Evolutionary conservation across 148 eudicot genomes (phyloP), one percentile per base, ranked within the genome.

Genomic region (Fallopia convolvulus): DNA sequence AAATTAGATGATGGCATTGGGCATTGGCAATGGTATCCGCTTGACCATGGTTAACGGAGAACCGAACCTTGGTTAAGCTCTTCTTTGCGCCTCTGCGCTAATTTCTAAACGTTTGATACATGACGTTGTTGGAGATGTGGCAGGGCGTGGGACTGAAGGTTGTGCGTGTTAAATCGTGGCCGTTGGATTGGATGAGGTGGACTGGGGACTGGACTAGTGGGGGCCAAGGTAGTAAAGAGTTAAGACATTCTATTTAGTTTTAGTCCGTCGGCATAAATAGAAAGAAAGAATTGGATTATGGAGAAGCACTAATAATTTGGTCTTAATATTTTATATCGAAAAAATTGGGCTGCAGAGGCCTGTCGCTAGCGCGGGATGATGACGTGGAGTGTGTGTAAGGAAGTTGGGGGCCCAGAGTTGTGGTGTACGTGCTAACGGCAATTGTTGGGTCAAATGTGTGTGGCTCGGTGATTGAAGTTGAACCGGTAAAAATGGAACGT

Each of bases 281-380:
- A 46, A 68, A 68, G 20, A 46, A 68, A 68, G 36, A 68, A 68
- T n/a, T 36, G 11, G 72, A 68, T 68, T 68, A 68, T 68, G 72
- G 72, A 68, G 72, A 39, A 36, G 72, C 72, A 68, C 72, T 68
- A 68, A 36, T 36, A 8, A n/a, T 15, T 61, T 26, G 17, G 68
- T 10, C 8, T 65, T 26, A 61, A 23, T 23, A 23, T 23, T 61
- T 23, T 61, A 23, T 61, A 26, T 61, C 26, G 26, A 14, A 30
- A 26, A 18, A 61, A 61, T 15, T 26, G 33, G 68, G 36, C 14
- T 61, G 44, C 9, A 7, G 42, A 39, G 72, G 20, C 44, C 20
- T 36, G 72, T 17, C 72, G 36, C 5, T 61, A 30, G 36, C 68
- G 33, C 42, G 12, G 72, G 72, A 33, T 36, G 12, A 33, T 66